Percentiles rank a stretch among this genome's conserved stretches.
phyloP scores from a whole-genome alignment of 805 yeast species.

The Candida ovalis region DNA sequence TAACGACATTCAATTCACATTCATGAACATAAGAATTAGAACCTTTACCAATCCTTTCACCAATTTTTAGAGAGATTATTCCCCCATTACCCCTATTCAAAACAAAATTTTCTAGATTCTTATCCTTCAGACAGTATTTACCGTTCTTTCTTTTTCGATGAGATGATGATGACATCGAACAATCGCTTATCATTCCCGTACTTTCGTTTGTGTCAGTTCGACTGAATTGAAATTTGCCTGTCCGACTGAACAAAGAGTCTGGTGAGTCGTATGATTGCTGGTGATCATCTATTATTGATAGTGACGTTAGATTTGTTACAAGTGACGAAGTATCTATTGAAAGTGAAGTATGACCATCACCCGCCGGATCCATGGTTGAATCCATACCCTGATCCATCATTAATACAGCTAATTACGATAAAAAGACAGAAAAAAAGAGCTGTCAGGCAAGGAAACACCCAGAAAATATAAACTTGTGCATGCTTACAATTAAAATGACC shows the following conservation, averaged over 20 bases:
- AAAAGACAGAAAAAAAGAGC: too few species aligned
- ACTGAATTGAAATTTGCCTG: not conserved
- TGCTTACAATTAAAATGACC: too few species aligned
- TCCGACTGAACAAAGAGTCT: conserved; percentile 7
- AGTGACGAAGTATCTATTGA: not conserved
- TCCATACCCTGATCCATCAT: not conserved
- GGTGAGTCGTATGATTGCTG: conserved; percentile 7
- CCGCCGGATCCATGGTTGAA: not conserved
- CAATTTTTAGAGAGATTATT: conserved; percentile 18
- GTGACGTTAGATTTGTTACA: not conserved
- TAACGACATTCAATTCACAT: conserved; percentile 14
- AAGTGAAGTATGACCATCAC: not conserved
- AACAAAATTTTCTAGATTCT: not conserved
- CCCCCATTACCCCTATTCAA: conserved; percentile 18
- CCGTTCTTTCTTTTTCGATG: not conserved
- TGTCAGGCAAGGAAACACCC: too few species aligned
- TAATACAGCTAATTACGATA: too few species aligned
- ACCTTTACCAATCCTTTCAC: conserved; percentile 25
- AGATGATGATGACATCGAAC: not conserved
- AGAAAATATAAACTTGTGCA: too few species aligned
- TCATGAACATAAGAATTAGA: conserved; percentile 29
- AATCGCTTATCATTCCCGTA: not conserved
- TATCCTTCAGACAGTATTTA: not conserved
- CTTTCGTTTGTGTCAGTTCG: not conserved
- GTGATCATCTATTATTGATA: not conserved